Conservation (phyloP, 202 grass and related monocot species). For the Hordeum pubiflorum region DNA sequence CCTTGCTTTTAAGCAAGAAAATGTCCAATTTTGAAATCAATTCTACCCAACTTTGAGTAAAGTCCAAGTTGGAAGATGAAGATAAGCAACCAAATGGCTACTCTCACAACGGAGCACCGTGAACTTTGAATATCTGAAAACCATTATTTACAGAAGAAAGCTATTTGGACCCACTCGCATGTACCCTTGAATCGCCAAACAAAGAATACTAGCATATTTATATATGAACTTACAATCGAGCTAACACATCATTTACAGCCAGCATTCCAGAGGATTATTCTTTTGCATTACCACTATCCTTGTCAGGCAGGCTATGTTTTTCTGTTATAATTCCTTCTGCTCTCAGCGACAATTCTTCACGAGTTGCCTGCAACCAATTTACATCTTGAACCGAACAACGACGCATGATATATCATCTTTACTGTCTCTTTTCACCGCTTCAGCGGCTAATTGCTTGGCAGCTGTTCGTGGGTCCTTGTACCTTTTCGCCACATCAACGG, state of each 20-base stretch:
- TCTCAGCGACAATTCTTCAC: not conserved
- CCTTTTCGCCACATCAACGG: conserved; percentile 61
- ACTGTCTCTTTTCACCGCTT: conserved; percentile 58
- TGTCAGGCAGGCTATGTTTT: conserved; percentile 15
- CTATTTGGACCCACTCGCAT: conserved; percentile 1
- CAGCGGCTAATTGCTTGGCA: conserved; percentile 50
- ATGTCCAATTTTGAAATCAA: not conserved
- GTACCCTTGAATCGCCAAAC: conserved; percentile 32
- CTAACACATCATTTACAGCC: conserved; percentile 38
- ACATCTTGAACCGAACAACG: conserved; percentile 63
- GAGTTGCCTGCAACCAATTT: conserved; percentile 9
- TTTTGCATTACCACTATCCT: conserved; percentile 13
- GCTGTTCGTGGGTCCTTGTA: conserved; percentile 63
- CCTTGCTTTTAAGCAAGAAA: not conserved
- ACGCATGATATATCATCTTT: conserved; percentile 84
- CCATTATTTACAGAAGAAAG: conserved; percentile 40
- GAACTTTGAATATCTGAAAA: conserved; percentile 30
- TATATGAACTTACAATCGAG: conserved; percentile 35
- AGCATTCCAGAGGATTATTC: conserved; percentile 24
- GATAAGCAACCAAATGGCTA: not conserved
- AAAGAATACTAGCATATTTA: conserved; percentile 38
- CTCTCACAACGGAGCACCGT: conserved; percentile 10
- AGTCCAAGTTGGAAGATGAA: not conserved
- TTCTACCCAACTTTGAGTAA: not conserved
- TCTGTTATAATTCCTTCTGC: not conserved